Base-by-base conservation (phyloP, 106 monocot species). In the Dendrobium chrysotoxum region DNA sequence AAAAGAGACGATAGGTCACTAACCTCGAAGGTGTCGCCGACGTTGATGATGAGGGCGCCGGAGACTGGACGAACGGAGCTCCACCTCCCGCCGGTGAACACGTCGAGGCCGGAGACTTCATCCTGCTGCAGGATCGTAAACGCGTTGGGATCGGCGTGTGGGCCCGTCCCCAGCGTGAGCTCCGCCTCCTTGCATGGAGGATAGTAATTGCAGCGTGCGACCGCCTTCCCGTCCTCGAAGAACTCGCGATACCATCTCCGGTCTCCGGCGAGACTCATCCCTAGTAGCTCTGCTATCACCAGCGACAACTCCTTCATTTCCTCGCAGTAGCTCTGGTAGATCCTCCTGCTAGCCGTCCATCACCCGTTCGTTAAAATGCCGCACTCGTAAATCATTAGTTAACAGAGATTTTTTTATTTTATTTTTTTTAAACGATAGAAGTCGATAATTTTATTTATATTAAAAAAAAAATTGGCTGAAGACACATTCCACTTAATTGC, bases 1-100 rank as follows among this genome's bases (percentile, higher is more conserved):
- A 61, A 23, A 23, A 61, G 61, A 23, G 23, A 7, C 20, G 5
- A n/a, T 5, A 5, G 61, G n/a, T 4, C 20, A 23, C 61, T 4
- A 86, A 92, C 92, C 92, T 88, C 89, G 85, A 92, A 92, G 1
- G 92, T 92, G 77, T 92, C 92, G 7, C 92, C 92, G 53, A 92
- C 88, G 82, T 89, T 92, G 78, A 92, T 80, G 25, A 89, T 87
- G 20, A 92, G 67, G 0, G 89, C 92, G 64, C 81, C 87, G 50
- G 11, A 65, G 7, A 87, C 66, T 17, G 92, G 89, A 5, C 73
- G 71, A 40, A 92, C 77, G 5, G 81, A 77, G 9, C 53, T 74
- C 92, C 92, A 92, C 53, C 41, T 16, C 20, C 44, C 78, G 50
- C 76, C 87, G 17, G 57, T 47, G 61, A 92, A 88, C 4, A 92